Evolutionary conservation across 331 rosid genomes (phyloP), one percentile per base, ranked within the genome.

Genomic region (Stylosanthes scabra): DNA sequence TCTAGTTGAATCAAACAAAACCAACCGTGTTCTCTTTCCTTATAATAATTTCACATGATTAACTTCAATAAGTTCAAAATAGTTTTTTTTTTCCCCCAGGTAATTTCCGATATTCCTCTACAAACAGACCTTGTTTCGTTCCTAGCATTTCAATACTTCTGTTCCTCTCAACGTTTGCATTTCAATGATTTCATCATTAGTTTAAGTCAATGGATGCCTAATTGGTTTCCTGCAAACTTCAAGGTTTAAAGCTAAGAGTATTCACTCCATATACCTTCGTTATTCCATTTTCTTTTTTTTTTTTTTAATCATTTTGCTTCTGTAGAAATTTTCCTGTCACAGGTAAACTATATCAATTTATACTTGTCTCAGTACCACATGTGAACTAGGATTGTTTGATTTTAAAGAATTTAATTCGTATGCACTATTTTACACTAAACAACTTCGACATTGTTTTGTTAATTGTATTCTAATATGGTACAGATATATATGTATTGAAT

Each of bases 71-170:
- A 2, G 9, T 66, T 15, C 66, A 75, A 44, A 74, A 8, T 75
- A 49, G 40, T 64, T 74, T 41, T 75, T 55, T 71, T 54, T 10
- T 47, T 47, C 5, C 52, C 13, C 52, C n/a, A n/a, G n/a, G n/a
- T n/a, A n/a, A n/a, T n/a, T n/a, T n/a, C n/a, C n/a, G n/a, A n/a
- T n/a, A n/a, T 47, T 47, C 5, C 52, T 9, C 52, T 61, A 66
- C 64, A 71, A 15, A 16, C 77, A 79, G 62, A 76, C 76, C 40
- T 71, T 59, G 5, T 45, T 59, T 75, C 60, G 31, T 67, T 71
- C 39, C 12, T 49, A 49, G 15, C 20, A 7, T n/a, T 13, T 49
- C 16, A 49, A 15, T 49, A 49, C 6, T 20, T 20, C 25, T 20
- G 25, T 20, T 20, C 25, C 25, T 20, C 25, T 20, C 25, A 20